phyloP scores from a whole-genome alignment of 140 eudicot genomes.

The Anethum foeniculum region DNA sequence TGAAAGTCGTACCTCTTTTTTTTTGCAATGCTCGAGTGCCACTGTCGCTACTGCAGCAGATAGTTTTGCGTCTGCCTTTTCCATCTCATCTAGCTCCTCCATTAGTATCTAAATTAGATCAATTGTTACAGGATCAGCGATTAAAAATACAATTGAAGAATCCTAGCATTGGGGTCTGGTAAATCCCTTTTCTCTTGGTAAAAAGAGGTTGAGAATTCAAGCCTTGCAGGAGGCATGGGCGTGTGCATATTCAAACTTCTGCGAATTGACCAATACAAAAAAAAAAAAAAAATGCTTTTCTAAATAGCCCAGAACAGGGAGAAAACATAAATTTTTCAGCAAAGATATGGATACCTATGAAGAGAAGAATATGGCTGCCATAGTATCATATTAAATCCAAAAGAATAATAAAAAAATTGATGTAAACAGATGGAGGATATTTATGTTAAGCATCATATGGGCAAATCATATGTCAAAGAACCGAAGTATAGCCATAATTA shows the following conservation, averaged over 20 bases:
- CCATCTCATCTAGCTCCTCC: constrained; percentile 92
- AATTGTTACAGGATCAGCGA: neutral
- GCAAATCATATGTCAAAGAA: too few relatives aligned
- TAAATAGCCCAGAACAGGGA: neutral
- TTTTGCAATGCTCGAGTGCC: constrained; percentile 82
- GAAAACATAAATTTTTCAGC: neutral
- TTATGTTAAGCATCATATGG: too few relatives aligned
- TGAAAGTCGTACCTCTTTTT: constrained; percentile 60
- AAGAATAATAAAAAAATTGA: neutral
- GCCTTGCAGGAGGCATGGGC: neutral
- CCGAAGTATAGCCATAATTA: too few relatives aligned
- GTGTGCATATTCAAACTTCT: neutral
- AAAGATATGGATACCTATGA: neutral
- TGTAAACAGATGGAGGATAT: neutral
- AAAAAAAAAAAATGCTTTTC: neutral
- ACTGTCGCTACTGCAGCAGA: constrained; percentile 88
- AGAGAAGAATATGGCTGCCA: neutral
- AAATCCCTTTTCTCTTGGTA: neutral
- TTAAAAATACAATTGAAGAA: neutral
- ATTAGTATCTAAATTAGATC: constrained; percentile 40
- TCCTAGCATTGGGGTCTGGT: neutral
- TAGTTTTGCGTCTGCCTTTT: constrained; percentile 67
- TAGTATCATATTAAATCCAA: neutral
- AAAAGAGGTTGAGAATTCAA: neutral
- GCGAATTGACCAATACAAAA: neutral